Percentiles rank a stretch among this genome's conserved stretches.
Conservation (phyloP, 2,329 filamentous ascomycete genomes). For the Ceratocystis diversiconidia region DNA sequence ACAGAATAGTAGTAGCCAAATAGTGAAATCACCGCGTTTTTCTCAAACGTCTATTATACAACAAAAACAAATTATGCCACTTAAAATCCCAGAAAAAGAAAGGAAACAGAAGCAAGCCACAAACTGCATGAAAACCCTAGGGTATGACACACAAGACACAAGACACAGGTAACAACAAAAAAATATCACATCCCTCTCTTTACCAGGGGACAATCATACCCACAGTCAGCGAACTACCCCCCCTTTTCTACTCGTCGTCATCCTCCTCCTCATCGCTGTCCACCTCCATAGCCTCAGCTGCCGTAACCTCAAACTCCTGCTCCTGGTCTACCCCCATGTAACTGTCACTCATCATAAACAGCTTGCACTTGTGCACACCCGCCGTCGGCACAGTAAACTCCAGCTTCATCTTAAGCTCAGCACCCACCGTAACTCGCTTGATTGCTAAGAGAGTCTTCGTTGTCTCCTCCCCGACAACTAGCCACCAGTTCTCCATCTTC, state of each 20-base stretch:
- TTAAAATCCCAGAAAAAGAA: background rate
- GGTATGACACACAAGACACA: background rate
- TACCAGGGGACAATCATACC: background rate
- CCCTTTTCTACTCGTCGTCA: slow-evolving; percentile 31
- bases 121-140: background rate
- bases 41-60: background rate
- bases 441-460: slow-evolving; percentile 80
- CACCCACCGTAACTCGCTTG: slow-evolving; percentile 80
- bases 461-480: slow-evolving; percentile 86
- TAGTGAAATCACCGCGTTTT: background rate
- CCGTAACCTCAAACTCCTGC: slow-evolving; percentile 70
- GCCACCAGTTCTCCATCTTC: slow-evolving; percentile 98
- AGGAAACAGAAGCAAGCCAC: background rate
- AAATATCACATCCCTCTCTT: background rate
- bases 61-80: background rate
- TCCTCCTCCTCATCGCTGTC: slow-evolving; percentile 63
- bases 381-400: slow-evolving; percentile 78
- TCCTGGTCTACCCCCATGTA: slow-evolving; percentile 97
- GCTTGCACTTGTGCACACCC: slow-evolving; percentile 73
- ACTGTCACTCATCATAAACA: slow-evolving; percentile 93
- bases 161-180: background rate
- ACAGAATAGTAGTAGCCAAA: background rate
- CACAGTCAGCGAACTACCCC: background rate
- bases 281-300: slow-evolving; percentile 87
- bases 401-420: slow-evolving; percentile 61